These are phyloP conservation scores for Neurospora sp. DNA, from an alignment of 495 filamentous ascomycete genomes.

Conservation along the genomic window DNA sequence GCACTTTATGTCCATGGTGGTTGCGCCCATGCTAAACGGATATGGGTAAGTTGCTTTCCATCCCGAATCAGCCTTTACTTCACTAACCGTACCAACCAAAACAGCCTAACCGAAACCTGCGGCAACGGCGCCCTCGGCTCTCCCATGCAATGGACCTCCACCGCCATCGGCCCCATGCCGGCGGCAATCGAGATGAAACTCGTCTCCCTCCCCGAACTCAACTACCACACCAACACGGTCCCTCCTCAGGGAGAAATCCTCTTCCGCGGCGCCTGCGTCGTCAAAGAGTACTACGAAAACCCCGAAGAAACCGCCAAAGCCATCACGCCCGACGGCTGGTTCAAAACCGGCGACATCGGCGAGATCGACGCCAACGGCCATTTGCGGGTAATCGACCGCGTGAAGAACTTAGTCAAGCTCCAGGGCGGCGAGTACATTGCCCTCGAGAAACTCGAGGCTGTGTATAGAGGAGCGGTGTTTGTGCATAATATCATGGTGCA, in stretches of 20 bases:
- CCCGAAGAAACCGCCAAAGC: constrained; percentile 72
- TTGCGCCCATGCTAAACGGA: constrained; percentile 67
- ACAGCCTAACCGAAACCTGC: constrained; percentile 72
- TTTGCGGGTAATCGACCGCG: constrained; percentile 77
- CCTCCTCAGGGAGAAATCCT: constrained; percentile 83
- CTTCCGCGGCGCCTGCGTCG: constrained; percentile 58
- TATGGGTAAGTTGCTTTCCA: constrained; percentile 39
- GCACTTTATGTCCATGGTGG: constrained; percentile 66
- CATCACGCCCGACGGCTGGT: constrained; percentile 81
- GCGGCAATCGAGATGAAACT: constrained; percentile 63
- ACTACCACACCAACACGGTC: constrained; percentile 63
- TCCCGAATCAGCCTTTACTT: too few relatives aligned
- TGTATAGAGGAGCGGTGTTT: constrained; percentile 45
- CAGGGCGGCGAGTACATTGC: constrained; percentile 57
- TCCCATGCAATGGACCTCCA: constrained; percentile 54
- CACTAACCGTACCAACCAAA: too few relatives aligned
- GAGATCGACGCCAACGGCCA: constrained; percentile 66
- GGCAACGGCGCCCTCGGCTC: constrained; percentile 58
- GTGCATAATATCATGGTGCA: constrained; percentile 54
- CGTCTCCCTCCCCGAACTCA: constrained; percentile 73
- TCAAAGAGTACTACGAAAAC: constrained; percentile 72
- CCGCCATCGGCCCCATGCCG: constrained; percentile 64
- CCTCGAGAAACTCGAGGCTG: constrained; percentile 55
- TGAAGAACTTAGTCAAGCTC: constrained; percentile 74
- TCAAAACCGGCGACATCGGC: constrained; percentile 81